Evolutionary conservation across 116 monocot species (phyloP).

Genomic region (Phalaenopsis hybrid): DNA sequence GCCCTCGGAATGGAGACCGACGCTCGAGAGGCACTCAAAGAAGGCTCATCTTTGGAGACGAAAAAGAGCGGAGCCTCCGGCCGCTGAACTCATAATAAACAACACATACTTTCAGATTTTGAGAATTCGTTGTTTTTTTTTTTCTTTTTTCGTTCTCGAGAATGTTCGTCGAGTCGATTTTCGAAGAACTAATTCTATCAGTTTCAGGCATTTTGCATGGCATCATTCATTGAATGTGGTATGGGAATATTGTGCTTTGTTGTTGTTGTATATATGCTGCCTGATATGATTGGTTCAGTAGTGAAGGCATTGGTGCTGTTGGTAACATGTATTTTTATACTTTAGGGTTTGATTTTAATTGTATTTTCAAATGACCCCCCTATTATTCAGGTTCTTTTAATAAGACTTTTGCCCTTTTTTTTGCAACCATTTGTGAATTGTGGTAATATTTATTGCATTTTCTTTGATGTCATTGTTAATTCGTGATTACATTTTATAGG

Average conservation of each 20-base stretch:
- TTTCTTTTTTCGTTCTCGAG: background rate
- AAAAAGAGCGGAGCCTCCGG: constrained; percentile 33
- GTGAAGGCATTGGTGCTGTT: background rate
- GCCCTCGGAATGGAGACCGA: constrained; percentile 69
- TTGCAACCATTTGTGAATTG: too few species aligned
- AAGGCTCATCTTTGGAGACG: constrained; percentile 60
- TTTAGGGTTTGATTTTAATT: background rate
- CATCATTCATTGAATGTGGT: too few species aligned
- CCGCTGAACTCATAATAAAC: background rate
- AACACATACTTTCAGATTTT: constrained; percentile 4
- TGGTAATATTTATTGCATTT: too few species aligned
- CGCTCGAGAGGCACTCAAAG: constrained; percentile 74
- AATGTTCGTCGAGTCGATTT: background rate
- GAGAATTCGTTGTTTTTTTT: background rate
- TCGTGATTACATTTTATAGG: too few species aligned
- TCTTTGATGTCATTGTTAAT: too few species aligned
- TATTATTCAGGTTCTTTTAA: too few species aligned
- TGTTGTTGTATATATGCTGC: constrained; percentile 10
- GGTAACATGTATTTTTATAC: background rate
- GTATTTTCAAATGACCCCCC: background rate
- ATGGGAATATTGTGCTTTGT: background rate
- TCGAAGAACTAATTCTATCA: background rate
- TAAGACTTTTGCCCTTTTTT: too few species aligned
- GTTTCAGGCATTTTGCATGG: constrained; percentile 1
- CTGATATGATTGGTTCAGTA: background rate